Base-by-base conservation (phyloP, 106 monocot species). In the Agapanthus africanus region DNA sequence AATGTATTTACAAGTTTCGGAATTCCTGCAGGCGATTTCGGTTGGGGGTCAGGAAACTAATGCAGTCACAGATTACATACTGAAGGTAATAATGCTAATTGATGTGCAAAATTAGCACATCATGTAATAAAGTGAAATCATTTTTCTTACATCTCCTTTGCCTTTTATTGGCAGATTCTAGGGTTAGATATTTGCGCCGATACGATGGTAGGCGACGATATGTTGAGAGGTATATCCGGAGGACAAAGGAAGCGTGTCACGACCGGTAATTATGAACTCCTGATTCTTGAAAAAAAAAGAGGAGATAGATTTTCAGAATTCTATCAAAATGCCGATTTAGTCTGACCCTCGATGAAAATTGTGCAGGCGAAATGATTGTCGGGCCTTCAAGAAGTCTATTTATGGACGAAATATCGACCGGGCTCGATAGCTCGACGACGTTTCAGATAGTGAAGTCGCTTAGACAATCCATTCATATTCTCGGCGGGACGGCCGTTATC, bases 221-320 rank as follows among this genome's bases (percentile, higher is more conserved):
- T 85, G 85, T 19, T 70, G 31, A 68, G 85, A 57, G 85, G 85
- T 0, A 70, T 85, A n/a, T 85, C 85, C 11, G 81, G 85, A 41
- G 85, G 85, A n/a, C 85, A 85, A 60, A 80, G 70, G 51, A 85
- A 81, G 65, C 66, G 85, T 14, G 81, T 85, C 42, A 85, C 85
- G 10, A 85, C 81, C 63, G 81, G 81, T 85, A 70, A 18, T 62
- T 61, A 7, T 2, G 5, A 61, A 33, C 32, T 56, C 0, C 6
- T 56, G 18, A 56, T 56, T 56, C 9, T 56, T 3, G 10, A 25
- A 56, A 56, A 22, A 22, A 25, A 56, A 56, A 22, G 9, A 56
- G 56, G 19, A 56, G 9, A 56, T 26, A 0, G 56, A 56, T 15
- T 2, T 47, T 47, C 5, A 15, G 46, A 56, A 22, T 25, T 22